Percentiles rank a stretch among this genome's conserved stretches.
Conservation (phyloP, 2,329 filamentous ascomycete genomes). For the Grosmannia serpens region DNA sequence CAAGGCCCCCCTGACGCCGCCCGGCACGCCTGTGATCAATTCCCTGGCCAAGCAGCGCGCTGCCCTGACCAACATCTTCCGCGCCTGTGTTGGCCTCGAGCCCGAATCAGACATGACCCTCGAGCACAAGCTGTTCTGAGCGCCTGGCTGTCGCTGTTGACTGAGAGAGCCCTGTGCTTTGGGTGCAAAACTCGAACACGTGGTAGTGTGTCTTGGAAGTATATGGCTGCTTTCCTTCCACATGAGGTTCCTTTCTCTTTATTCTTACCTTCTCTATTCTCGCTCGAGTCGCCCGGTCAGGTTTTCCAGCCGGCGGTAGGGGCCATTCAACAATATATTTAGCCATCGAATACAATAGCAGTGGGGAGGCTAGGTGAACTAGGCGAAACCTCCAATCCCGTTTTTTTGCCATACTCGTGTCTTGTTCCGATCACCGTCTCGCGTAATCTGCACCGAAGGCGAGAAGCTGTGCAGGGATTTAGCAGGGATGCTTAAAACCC, state of each 20-base stretch:
- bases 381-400: too few relatives aligned
- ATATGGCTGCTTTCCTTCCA: not conserved
- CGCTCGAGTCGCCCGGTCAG: not conserved
- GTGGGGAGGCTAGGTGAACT: not conserved
- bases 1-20: conserved; percentile 85
- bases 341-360: not conserved
- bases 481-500: too few relatives aligned
- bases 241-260: not conserved
- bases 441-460: not conserved
- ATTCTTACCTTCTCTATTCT: not conserved
- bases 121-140: conserved; percentile 90
- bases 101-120: conserved; percentile 98
- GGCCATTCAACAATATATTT: not conserved
- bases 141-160: not conserved
- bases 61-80: conserved; percentile 95
- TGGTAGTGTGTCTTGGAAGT: not conserved
- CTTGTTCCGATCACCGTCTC: not conserved
- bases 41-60: conserved; percentile 90
- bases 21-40: conserved; percentile 92
- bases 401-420: too few relatives aligned
- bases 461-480: not conserved
- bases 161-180: not conserved
- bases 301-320: not conserved
- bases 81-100: conserved; percentile 90
- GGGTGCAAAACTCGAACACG: not conserved